Base-by-base conservation (phyloP, 495 filamentous ascomycete genomes). In the Hypoxylon subgilvum region DNA sequence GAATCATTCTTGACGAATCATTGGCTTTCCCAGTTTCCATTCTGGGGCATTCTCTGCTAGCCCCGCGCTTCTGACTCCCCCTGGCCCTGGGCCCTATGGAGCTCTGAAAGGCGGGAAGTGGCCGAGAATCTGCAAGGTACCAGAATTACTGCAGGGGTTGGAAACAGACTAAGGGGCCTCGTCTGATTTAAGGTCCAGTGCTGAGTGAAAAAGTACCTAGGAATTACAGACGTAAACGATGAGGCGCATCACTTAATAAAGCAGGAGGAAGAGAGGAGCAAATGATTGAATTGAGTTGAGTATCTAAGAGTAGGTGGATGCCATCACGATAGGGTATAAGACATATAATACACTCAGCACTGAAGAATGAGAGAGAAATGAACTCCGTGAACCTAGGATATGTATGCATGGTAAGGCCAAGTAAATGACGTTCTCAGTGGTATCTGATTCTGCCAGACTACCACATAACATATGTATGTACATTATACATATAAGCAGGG, bases 81-180 rank as follows among this genome's bases (percentile, higher is more conserved):
- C 34, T 38, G 14, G 3, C 31, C n/a, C n/a, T 30, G 31, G 31
- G 7, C 28, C 19, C 14, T 35, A 8, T 14, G 18, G 27, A 18
- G 43, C 18, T 45, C 35, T 40, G 27, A 51, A 36, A 21, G 42
- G 46, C 46, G 42, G 42, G 61, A 60, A 50, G 22, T 35, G 30
- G 34, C 40, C 23, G 42, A 57, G 38, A 65, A 71, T 61, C 68
- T 70, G 69, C 65, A 72, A 74, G 73, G 72, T 59, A 74, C 73
- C 59, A 70, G 57, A 63, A 67, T 67, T 68, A 31, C 65, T 63
- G 64, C 70, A 67, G 51, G 66, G 67, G 57, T 48, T 61, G 51
- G 55, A 64, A 69, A 72, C 64, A 59, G 27, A 58, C 61, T 58
- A 70, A 52, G 46, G 34, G 52, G 34, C 31, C 48, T 57, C 48